Percentiles rank a stretch among this genome's conserved stretches.
These are phyloP conservation scores for Lentinula detonsa DNA, from an alignment of 768 basidiomycete genomes.

Conservation along the genomic window DNA sequence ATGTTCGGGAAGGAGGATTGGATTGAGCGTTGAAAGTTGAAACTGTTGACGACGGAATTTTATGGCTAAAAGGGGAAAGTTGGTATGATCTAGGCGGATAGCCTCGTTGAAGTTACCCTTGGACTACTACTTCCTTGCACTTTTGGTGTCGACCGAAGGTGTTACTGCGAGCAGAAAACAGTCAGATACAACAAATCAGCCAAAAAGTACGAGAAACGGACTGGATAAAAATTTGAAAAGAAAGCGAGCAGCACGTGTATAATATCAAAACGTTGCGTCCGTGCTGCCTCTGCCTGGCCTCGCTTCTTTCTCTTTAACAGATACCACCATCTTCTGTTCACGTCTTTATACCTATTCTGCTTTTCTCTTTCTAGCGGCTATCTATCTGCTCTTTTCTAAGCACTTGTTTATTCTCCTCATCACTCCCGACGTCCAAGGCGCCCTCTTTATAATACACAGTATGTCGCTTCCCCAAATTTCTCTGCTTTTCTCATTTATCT, in stretches of 20 bases:
- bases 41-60: not conserved
- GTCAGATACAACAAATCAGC: not conserved
- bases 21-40: not conserved
- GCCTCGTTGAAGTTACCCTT: not conserved
- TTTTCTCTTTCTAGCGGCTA: slow-evolving; percentile 34
- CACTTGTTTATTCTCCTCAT: slow-evolving; percentile 33
- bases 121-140: not conserved
- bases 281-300: not conserved
- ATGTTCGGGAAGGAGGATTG: not conserved
- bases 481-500: slow-evolving; percentile 18
- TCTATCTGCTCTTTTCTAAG: slow-evolving; percentile 37
- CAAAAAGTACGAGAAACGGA: not conserved
- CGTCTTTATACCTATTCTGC: not conserved
- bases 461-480: slow-evolving; percentile 17
- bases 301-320: not conserved
- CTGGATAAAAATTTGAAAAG: not conserved
- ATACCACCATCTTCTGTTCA: not conserved
- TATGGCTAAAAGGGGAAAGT: not conserved
- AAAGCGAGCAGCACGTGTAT: not conserved
- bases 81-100: not conserved
- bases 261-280: not conserved
- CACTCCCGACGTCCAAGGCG: slow-evolving; percentile 34
- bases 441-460: slow-evolving; percentile 16
- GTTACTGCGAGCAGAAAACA: not conserved
- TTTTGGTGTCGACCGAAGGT: not conserved